A percentile compares a stretch with the other conserved stretches of the same genome.
Evolutionary conservation across 148 eudicot genomes (phyloP).

Genomic region (Mesembryanthemum crystallinum): DNA sequence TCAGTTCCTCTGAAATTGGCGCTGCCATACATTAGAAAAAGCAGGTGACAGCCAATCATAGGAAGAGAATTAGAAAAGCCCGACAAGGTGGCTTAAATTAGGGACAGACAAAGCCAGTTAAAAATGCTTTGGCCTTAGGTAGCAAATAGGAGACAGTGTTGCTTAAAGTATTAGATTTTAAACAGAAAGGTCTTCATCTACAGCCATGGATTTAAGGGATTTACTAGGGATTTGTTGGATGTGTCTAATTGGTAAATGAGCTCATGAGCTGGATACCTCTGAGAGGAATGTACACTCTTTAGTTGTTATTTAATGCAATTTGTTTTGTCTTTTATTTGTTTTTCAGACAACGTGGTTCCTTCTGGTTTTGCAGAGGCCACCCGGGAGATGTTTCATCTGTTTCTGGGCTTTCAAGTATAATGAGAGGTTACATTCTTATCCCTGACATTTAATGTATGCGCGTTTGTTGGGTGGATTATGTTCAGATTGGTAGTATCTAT

Average conservation of each 20-base stretch:
- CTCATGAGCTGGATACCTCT: conserved; percentile 45
- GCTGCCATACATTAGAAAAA: conserved; percentile 23
- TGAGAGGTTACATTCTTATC: conserved; percentile 36
- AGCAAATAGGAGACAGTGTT: conserved; percentile 37
- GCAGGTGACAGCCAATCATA: conserved; percentile 39
- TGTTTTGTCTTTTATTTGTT: conserved; percentile 24
- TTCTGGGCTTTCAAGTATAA: conserved; percentile 30
- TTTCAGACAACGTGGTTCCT: conserved; percentile 17
- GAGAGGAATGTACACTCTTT: conserved; percentile 34
- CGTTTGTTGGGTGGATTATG: conserved; percentile 22
- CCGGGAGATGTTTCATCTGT: conserved; percentile 18
- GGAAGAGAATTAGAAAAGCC: conserved; percentile 32
- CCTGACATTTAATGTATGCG: conserved; percentile 25
- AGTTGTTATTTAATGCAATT: neutral
- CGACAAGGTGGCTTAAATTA: conserved; percentile 41
- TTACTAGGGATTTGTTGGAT: conserved; percentile 44
- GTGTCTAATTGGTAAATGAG: conserved; percentile 39
- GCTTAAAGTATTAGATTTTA: conserved; percentile 27
- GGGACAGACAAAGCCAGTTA: conserved; percentile 49
- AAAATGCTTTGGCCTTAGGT: conserved; percentile 45
- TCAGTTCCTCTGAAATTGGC: conserved; percentile 30
- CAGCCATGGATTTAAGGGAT: conserved; percentile 39
- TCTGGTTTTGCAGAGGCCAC: conserved; percentile 29
- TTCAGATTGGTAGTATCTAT: conserved; percentile 20
- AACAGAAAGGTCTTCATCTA: conserved; percentile 27